Conservation (phyloP, 2,329 filamentous ascomycete species). For the Penicillium sp. region DNA sequence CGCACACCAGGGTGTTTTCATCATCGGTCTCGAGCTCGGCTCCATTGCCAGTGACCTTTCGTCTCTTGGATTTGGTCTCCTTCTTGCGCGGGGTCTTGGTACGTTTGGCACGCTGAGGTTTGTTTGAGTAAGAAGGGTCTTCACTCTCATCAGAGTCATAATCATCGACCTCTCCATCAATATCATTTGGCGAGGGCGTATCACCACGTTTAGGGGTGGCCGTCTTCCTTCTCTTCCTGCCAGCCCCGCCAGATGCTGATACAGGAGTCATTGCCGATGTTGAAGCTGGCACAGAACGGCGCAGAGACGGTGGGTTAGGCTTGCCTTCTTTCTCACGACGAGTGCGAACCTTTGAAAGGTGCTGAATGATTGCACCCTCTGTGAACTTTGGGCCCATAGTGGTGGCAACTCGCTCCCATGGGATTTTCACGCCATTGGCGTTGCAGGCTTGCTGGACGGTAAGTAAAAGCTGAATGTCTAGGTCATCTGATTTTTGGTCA, state of each 20-base stretch:
- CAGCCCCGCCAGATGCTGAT: background rate
- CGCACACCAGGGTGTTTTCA: background rate
- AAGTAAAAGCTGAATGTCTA: constrained; percentile 46
- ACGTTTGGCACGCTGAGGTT: background rate
- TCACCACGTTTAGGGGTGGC: background rate
- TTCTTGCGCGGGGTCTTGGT: background rate
- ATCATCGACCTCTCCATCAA: background rate
- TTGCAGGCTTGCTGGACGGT: constrained; percentile 45
- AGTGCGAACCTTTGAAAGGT: constrained; percentile 46
- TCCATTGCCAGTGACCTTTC: background rate
- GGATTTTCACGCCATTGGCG: constrained; percentile 38
- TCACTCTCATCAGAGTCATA: background rate
- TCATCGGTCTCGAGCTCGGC: background rate
- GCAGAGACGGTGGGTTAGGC: constrained; percentile 42
- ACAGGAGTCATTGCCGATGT: background rate
- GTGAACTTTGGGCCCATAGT: constrained; percentile 43
- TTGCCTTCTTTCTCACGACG: constrained; percentile 35
- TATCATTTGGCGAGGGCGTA: background rate
- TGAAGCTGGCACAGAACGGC: constrained; percentile 24
- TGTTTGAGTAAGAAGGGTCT: background rate
- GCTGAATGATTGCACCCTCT: constrained; percentile 49
- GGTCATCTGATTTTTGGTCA: constrained; percentile 36
- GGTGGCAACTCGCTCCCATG: constrained; percentile 43
- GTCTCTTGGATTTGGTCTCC: background rate
- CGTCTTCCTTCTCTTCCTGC: background rate